Evolutionary conservation across 495 filamentous ascomycete species (phyloP), one percentile per base, ranked within the genome.

Genomic region (Trichoderma asperelloides): DNA sequence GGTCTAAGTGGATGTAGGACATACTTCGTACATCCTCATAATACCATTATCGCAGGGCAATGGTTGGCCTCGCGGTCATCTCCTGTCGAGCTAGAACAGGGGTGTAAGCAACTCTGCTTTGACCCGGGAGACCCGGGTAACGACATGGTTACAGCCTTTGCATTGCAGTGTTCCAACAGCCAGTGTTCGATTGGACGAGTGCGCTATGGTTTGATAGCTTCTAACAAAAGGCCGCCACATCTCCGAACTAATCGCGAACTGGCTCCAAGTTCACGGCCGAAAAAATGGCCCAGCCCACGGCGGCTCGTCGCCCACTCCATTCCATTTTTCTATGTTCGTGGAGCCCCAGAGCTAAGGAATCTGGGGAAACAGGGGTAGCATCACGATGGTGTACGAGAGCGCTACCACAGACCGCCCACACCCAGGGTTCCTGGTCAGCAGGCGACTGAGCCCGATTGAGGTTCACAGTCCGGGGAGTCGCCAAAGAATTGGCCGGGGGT

Each of bases 351-450:
- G 25, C 55, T 60, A 60, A 60, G 28, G 27, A 60, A 60, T 60
- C 55, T 60, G 55, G 55, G 55, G 55, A 60, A 60, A 18, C 55
- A 60, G 55, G 55, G 55, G 55, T 60, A 18, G 15, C 43, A 60
- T 60, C 55, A 30, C 55, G 55, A 60, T 60, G 55, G 55, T 60
- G 55, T 28, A 60, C 23, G 18, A 51, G 47, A 21, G 47, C 47
- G 55, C 55, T 60, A 60, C 27, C 27, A 30, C 55, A 28, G 55
- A 60, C 55, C 55, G 55, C 55, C 16, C 18, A 18, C 47, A 18
- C 47, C 55, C 15, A 30, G 55, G 55, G 55, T 60, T 60, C 55
- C 55, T 30, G 55, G 55, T 60, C 55, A 60, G 55, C 55, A 28
- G 55, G 55, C 55, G 55, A 55, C 2, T 55, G 49, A 60, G 23